A percentile compares a stretch with the other conserved stretches of the same genome.
These are phyloP conservation scores for Panus rudis DNA, from an alignment of 768 basidiomycete genomes.

Conservation along the genomic window DNA sequence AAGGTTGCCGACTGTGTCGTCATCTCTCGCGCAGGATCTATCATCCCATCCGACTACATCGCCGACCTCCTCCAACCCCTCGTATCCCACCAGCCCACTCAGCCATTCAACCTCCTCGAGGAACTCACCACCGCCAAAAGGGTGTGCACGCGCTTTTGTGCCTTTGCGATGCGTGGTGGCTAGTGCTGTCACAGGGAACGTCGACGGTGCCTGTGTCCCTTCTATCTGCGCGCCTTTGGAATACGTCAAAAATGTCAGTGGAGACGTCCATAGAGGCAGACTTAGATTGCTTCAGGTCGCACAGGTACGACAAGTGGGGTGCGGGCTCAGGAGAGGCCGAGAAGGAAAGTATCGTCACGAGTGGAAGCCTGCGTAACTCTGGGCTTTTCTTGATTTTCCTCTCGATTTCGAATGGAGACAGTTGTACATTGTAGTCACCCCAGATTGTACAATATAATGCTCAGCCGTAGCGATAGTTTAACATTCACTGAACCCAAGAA, in stretches of 20 bases:
- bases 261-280: constrained; percentile 17
- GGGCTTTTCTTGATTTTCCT: too few relatives aligned
- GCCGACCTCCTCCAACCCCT: constrained; percentile 15
- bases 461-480: too few relatives aligned
- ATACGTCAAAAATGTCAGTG: constrained; percentile 18
- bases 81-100: not conserved
- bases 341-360: constrained; percentile 19
- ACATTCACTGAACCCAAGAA: too few relatives aligned
- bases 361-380: constrained; percentile 19
- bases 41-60: constrained; percentile 17
- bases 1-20: constrained; percentile 11
- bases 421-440: too few relatives aligned
- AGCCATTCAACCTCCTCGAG: not conserved
- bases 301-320: constrained; percentile 14
- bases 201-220: constrained; percentile 11
- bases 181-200: constrained; percentile 6
- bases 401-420: too few relatives aligned
- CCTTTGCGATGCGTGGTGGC: constrained; percentile 1
- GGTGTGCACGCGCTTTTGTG: constrained; percentile 6
- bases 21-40: constrained; percentile 19
- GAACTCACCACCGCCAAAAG: constrained; percentile 7
- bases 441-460: too few relatives aligned
- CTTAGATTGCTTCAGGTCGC: constrained; percentile 18
- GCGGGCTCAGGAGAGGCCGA: constrained; percentile 15
- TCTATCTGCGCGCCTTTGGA: constrained; percentile 17